Evolutionary conservation across 345 rosid species (phyloP).

Genomic region (Nasturtium officinale): DNA sequence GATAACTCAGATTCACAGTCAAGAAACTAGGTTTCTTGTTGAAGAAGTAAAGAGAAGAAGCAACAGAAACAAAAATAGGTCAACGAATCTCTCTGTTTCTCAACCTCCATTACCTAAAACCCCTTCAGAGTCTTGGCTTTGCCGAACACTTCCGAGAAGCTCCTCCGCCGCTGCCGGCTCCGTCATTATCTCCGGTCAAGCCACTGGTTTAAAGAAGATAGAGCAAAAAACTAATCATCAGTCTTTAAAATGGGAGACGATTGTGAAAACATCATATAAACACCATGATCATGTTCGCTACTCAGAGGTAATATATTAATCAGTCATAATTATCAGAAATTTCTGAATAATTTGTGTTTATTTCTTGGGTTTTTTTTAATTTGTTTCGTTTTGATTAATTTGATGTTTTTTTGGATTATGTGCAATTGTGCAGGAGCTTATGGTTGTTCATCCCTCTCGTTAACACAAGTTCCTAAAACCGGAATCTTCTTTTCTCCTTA

Average conservation of each 20-base stretch:
- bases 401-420: background rate
- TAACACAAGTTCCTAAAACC: constrained; percentile 29
- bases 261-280: constrained; percentile 75
- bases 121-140: constrained; percentile 96
- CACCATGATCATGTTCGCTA: constrained; percentile 75
- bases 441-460: constrained; percentile 31
- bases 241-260: constrained; percentile 81
- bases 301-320: constrained; percentile 63
- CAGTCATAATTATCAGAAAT: background rate
- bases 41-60: constrained; percentile 41
- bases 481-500: constrained; percentile 1
- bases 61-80: constrained; percentile 22
- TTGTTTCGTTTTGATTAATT: background rate
- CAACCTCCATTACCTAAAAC: constrained; percentile 74
- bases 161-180: constrained; percentile 37
- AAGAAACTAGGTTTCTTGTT: constrained; percentile 30
- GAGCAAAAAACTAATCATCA: constrained; percentile 37
- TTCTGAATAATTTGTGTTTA: background rate
- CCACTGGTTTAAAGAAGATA: constrained; percentile 41
- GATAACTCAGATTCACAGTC: constrained; percentile 28
- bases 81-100: constrained; percentile 41
- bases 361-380: background rate
- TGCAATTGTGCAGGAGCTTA: constrained; percentile 24
- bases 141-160: constrained; percentile 64
- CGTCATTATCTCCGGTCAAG: constrained; percentile 26